Evolutionary conservation across 805 yeast genomes (phyloP).

Genomic region (Maudiozyma serrabonitensis): DNA sequence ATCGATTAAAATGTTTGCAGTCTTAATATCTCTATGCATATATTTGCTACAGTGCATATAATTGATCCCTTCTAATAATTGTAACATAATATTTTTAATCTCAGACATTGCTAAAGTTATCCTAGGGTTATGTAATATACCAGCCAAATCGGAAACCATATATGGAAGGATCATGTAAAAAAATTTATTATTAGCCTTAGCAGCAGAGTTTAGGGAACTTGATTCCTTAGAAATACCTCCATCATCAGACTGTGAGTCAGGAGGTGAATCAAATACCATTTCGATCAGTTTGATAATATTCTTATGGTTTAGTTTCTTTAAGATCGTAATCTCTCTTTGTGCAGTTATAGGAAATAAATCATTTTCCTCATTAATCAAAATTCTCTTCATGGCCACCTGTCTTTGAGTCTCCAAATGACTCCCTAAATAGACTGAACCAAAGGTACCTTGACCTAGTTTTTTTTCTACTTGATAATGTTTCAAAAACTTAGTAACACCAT

Average conservation of each 20-base stretch:
- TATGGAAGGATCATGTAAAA: conserved; percentile 89
- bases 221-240: neutral
- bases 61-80: conserved; percentile 68
- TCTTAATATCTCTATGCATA: conserved; percentile 87
- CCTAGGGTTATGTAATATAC: conserved; percentile 71
- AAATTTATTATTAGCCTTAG: conserved; percentile 13
- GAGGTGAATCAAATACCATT: conserved; percentile 51
- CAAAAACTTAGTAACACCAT: conserved; percentile 26
- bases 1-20: conserved; percentile 86
- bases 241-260: conserved; percentile 10
- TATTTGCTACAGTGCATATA: conserved; percentile 53
- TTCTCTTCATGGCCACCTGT: conserved; percentile 81
- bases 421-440: conserved; percentile 84
- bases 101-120: conserved; percentile 53
- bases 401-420: conserved; percentile 35
- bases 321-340: conserved; percentile 76
- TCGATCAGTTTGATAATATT: conserved; percentile 74
- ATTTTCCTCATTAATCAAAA: conserved; percentile 42
- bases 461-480: conserved; percentile 29
- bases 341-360: conserved; percentile 88
- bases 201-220: neutral
- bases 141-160: conserved; percentile 87
- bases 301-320: conserved; percentile 57
- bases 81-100: conserved; percentile 74
- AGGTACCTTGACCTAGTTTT: conserved; percentile 74